A percentile compares a stretch with the other conserved stretches of the same genome.
Conservation (phyloP, 371 early-diverging fungal species). For the Mortierella sp. region DNA sequence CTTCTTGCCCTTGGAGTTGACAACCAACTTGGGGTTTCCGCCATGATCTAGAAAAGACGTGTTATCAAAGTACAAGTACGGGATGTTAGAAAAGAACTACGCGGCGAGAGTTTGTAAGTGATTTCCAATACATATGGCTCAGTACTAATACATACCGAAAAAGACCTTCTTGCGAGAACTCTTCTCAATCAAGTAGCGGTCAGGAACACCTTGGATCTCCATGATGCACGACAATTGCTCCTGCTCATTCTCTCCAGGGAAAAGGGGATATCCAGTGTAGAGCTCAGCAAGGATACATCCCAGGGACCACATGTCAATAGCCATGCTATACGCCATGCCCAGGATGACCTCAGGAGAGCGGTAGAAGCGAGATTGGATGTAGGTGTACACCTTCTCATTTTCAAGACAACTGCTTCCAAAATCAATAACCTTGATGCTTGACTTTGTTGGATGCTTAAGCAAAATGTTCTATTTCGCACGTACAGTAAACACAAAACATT, state of each 20-base stretch:
- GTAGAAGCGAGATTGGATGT: constrained; percentile 98
- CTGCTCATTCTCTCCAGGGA: constrained; percentile 97
- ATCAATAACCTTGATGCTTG: constrained; percentile 97
- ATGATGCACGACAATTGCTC: constrained; percentile 96
- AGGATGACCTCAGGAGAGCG: constrained; percentile 98
- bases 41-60: constrained; percentile 65
- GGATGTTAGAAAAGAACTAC: neutral
- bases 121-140: constrained; percentile 62
- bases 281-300: constrained; percentile 99
- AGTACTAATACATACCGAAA: constrained; percentile 79
- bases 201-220: constrained; percentile 92
- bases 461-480: constrained; percentile 74
- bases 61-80: constrained; percentile 67
- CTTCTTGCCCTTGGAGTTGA: constrained; percentile 92
- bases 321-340: constrained; percentile 89
- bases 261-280: constrained; percentile 92
- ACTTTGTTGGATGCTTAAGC: constrained; percentile 79
- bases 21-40: constrained; percentile 78
- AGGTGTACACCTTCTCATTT: constrained; percentile 92
- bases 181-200: constrained; percentile 79
- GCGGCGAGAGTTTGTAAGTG: constrained; percentile 51
- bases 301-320: constrained; percentile 99
- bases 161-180: constrained; percentile 87
- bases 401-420: constrained; percentile 97
- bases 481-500: constrained; percentile 59